Base-by-base conservation (phyloP, 805 yeast species). In the Candida broadrunensis region DNA sequence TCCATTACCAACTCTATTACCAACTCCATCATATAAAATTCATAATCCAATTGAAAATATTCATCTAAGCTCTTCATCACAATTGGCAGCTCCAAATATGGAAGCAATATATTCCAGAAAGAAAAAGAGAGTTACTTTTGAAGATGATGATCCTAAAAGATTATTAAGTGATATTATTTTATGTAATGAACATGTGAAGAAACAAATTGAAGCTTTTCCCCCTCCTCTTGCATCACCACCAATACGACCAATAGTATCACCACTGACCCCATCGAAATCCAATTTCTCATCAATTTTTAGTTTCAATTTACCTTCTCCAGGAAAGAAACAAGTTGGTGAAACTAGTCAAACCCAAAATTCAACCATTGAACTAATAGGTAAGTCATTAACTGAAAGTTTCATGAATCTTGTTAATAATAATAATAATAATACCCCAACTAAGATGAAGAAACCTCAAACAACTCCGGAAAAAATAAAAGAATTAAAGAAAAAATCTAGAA, bases 41-140 rank as follows among this genome's bases (percentile, higher is more conserved):
- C 72, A 67, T 40, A 68, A 68, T 43, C 73, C 73, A 0, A 60
- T 59, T 9, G 61, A 55, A 15, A 57, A 47, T 33, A 54, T 64
- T 14, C 52, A 51, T 16, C 38, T 49, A 7, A 37, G 38, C 14
- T 34, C 52, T 4, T 33, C 46, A 3, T 37, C 50, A 6, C 47
- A 50, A 27, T 32, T 43, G 4, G 53, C 51, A 3, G 39, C 54
- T 14, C 65, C 72, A n/a, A 64, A 70, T 2, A 54, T 65, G 12
- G 70, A 63, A 38, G 47, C 61, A 12, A 54, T 61, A 7, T 56
- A 60, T 43, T 63, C 52, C 36, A 44, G 20, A 25, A 11, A 37
- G 27, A 15, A 18, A 23, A 29, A 29, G 13, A n/a, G 32, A 11
- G 35, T 25, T 11, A 29, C 34, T 14, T 19, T 44, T 21, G 32